Conservation (phyloP, 129 eudicot species). For the Flaveria brownii region DNA sequence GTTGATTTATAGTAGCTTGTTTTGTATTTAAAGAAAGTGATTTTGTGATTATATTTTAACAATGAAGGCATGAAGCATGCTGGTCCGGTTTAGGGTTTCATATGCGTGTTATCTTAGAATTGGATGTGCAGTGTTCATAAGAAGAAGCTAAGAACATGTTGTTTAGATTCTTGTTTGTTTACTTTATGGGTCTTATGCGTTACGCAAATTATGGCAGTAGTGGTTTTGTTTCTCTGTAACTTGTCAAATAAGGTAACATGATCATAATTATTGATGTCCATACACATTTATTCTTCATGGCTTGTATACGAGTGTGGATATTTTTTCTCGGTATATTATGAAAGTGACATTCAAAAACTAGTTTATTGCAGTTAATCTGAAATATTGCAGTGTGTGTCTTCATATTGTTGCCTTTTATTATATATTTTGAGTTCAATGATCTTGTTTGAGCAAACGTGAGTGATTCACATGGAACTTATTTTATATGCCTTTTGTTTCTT, state of each 20-base stretch:
- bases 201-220: background rate
- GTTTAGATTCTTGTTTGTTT: background rate
- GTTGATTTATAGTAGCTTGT: background rate
- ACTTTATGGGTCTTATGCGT: background rate
- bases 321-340: background rate
- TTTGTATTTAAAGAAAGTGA: background rate
- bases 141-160: background rate
- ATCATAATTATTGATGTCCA: background rate
- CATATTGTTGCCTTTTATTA: background rate
- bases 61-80: background rate
- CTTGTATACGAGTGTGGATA: background rate
- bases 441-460: background rate
- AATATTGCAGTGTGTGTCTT: conserved; percentile 11
- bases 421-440: background rate
- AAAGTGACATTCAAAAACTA: background rate
- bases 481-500: background rate
- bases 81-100: conserved; percentile 1
- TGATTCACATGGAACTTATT: conserved; percentile 19
- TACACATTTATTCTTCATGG: background rate
- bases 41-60: background rate
- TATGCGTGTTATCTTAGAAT: conserved; percentile 16
- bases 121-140: conserved; percentile 4
- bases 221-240: conserved; percentile 10
- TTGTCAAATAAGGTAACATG: background rate
- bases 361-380: background rate